These are phyloP conservation scores for Starmerella potacharoeniae DNA, from an alignment of 805 yeast genomes.

Conservation along the genomic window DNA sequence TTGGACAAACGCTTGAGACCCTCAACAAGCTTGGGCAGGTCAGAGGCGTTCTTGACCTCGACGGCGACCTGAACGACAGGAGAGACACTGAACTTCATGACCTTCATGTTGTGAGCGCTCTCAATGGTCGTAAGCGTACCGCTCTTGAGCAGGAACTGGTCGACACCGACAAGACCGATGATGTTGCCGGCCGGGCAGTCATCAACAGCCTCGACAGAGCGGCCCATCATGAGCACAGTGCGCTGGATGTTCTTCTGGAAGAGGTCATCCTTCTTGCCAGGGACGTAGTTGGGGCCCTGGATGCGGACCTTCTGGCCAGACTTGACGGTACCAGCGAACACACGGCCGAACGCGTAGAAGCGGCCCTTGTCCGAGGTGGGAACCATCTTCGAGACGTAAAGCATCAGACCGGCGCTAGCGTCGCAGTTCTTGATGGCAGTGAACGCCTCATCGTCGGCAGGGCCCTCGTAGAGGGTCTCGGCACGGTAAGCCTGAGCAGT, in stretches of 20 bases:
- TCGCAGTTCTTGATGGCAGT: constrained; percentile 95
- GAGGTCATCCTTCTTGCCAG: constrained; percentile 96
- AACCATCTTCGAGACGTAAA: constrained; percentile 99
- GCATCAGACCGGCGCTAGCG: constrained; percentile 95
- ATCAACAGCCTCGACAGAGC: constrained; percentile 93
- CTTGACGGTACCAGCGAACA: constrained; percentile 97
- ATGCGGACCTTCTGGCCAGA: constrained; percentile 99
- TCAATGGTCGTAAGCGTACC: constrained; percentile 98
- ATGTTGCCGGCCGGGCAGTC: constrained; percentile 99
- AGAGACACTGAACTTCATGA: constrained; percentile 99
- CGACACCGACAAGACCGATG: constrained; percentile 99
- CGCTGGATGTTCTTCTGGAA: constrained; percentile 97
- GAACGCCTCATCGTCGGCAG: constrained; percentile 75
- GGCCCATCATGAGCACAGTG: constrained; percentile 99
- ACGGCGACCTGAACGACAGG: constrained; percentile 99
- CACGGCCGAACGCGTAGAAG: constrained; percentile 99
- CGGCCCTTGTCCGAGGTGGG: constrained; percentile 99
- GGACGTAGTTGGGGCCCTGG: constrained; percentile 99
- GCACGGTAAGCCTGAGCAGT: constrained; percentile 99
- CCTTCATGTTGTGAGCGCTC: constrained; percentile 98
- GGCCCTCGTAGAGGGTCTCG: constrained; percentile 98
- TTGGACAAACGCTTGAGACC: constrained; percentile 99
- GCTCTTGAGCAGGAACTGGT: constrained; percentile 97
- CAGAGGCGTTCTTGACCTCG: constrained; percentile 99
- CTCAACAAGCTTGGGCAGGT: constrained; percentile 98